Evolutionary conservation across 2,329 filamentous ascomycete genomes (phyloP).

Genomic region (Hypoxylon sp.): DNA sequence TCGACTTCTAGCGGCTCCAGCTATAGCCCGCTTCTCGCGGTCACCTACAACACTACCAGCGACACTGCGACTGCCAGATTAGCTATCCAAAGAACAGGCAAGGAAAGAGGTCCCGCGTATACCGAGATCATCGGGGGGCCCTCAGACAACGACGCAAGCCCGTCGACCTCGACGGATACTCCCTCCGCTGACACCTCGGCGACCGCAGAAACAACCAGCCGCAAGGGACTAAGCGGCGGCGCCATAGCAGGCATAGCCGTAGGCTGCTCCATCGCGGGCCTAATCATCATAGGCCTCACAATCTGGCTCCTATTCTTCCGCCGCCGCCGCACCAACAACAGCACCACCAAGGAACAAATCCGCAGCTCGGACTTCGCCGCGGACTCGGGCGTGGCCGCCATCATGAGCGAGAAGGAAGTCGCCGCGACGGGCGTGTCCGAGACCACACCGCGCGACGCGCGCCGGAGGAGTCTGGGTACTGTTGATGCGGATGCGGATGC

Average conservation of each 20-base stretch:
- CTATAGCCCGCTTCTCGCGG: conserved; percentile 31
- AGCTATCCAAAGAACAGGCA: background rate
- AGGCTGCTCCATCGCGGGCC: conserved; percentile 40
- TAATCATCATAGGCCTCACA: conserved; percentile 52
- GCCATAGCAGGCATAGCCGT: conserved; percentile 43
- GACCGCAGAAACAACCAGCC: background rate
- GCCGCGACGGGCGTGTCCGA: conserved; percentile 48
- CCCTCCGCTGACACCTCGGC: conserved; percentile 7
- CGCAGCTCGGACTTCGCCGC: conserved; percentile 42
- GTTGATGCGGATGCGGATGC: no score
- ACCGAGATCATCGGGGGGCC: conserved; percentile 3
- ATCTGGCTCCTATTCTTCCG: conserved; percentile 55
- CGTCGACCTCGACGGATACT: background rate
- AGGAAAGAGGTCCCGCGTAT: conserved; percentile 3
- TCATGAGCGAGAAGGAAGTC: conserved; percentile 58
- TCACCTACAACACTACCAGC: conserved; percentile 6
- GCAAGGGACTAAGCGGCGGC: conserved; percentile 34
- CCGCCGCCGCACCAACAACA: conserved; percentile 44
- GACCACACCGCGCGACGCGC: conserved; percentile 31
- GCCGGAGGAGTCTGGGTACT: conserved; percentile 11
- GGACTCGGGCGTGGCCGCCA: conserved; percentile 46
- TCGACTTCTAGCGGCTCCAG: conserved; percentile 28
- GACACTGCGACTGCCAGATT: background rate
- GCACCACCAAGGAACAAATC: no score
- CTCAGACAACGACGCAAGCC: background rate